Base-by-base conservation (phyloP, 1,284 basidiomycete species). In the Papiliotrema nemorosa region DNA sequence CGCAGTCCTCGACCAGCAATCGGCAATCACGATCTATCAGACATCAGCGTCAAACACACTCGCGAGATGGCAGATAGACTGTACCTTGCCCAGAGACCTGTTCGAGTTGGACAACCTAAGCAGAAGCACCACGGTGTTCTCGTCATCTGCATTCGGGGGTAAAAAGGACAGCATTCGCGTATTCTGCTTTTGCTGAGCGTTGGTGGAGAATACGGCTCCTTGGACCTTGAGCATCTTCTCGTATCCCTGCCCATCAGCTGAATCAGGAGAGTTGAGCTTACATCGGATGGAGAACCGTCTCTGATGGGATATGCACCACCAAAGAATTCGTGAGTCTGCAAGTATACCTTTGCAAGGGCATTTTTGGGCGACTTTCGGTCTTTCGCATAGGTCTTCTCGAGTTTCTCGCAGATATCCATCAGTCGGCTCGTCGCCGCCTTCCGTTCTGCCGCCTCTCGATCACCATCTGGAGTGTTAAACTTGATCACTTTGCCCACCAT, bases 351-450 rank as follows among this genome's bases (percentile, higher is more conserved):
- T 7, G 20, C 18, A 16, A 45, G 24, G 5, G 31, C 24, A 5
- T 14, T 25, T 24, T 45, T 45, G 9, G 31, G 34, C 29, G 44
- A 34, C 20, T 24, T 34, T 6, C 44, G 44, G 26, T 26, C 31
- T 9, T 34, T 34, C 16, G 10, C 31, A 20, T 45, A 45, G 6
- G 44, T 45, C 44, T 34, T 36, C 24, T 45, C 44, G n/a, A 45
- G 44, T 33, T 45, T 45, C 31, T 34, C 44, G 34, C 29, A 35
- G 31, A 45, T 35, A 13, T 24, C 10, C 9, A 9, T 12, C 36
- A 37, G 6, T 16, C 7, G 6, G n/a, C 20, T 22, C 21, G 20
- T 21, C 18, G 18, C 7, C 18, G 39, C 12, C 13, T 5, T 25
- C 7, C 25, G 21, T 37, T n/a, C 9, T n/a, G 10, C 6, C 18